Percentiles rank a stretch among this genome's conserved stretches.
Evolutionary conservation across 2,329 filamentous ascomycete species (phyloP).

Genomic region (Fusarium scirpi): DNA sequence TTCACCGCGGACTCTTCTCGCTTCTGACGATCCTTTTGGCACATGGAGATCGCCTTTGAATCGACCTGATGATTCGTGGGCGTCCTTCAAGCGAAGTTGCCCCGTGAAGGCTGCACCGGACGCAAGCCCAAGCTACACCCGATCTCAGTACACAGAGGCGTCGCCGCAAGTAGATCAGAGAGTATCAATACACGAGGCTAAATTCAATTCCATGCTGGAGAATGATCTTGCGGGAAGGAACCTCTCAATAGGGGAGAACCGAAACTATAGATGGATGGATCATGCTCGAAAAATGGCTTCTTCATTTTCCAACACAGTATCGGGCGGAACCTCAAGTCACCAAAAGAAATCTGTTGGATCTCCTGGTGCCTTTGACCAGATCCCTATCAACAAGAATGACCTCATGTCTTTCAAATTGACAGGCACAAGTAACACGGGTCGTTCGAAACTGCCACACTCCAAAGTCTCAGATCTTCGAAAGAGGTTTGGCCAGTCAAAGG

Average conservation of each 20-base stretch:
- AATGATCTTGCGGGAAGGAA: neutral
- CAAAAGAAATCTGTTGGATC: constrained; percentile 4
- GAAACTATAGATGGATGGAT: constrained; percentile 31
- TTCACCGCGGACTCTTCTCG: constrained; percentile 6
- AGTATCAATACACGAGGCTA: neutral
- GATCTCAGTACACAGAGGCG: constrained; percentile 27
- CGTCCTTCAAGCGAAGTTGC: constrained; percentile 26
- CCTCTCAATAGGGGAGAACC: neutral
- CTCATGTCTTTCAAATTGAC: constrained; percentile 17
- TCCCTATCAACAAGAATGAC: neutral
- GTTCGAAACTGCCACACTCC: constrained; percentile 32
- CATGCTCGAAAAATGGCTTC: constrained; percentile 45
- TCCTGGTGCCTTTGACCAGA: neutral
- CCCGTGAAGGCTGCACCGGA: constrained; percentile 8
- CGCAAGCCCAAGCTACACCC: constrained; percentile 33
- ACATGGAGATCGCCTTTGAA: constrained; percentile 24
- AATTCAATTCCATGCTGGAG: neutral
- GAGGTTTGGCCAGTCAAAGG: constrained; percentile 35
- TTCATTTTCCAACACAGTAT: constrained; percentile 35
- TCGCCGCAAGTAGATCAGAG: neutral
- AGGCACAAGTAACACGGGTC: neutral
- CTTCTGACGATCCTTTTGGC: constrained; percentile 24
- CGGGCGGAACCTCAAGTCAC: constrained; percentile 2
- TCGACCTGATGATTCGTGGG: constrained; percentile 29
- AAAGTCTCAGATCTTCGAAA: constrained; percentile 43